A percentile compares a stretch with the other conserved stretches of the same genome.
Conservation (phyloP, 2,329 filamentous ascomycete species). For the Epichloe elymi region DNA sequence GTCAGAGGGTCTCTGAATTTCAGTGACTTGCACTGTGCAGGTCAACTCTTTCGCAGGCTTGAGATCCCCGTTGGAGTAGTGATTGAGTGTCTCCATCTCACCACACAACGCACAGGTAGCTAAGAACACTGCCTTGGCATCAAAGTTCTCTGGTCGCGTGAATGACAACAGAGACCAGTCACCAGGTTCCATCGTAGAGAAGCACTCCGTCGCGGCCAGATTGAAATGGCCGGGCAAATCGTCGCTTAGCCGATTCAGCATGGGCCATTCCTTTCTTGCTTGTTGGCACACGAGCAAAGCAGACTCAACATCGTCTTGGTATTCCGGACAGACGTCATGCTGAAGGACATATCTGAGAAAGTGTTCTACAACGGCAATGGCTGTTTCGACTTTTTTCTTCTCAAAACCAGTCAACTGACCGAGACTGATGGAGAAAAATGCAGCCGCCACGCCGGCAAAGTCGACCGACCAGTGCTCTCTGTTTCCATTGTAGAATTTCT, state of each 20-base stretch:
- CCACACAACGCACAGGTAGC: constrained; percentile 29
- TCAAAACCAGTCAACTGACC: constrained; percentile 44
- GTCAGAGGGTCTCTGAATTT: constrained; percentile 32
- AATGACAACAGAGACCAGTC: constrained; percentile 17
- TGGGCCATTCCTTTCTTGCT: constrained; percentile 54
- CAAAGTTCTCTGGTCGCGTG: constrained; percentile 24
- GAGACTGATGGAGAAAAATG: constrained; percentile 57
- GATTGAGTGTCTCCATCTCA: constrained; percentile 18
- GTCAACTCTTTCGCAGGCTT: constrained; percentile 33
- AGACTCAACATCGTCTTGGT: constrained; percentile 49
- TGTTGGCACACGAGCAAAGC: constrained; percentile 54
- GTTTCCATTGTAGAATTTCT: constrained; percentile 36
- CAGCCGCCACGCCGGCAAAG: constrained; percentile 63
- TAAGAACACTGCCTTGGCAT: constrained; percentile 29
- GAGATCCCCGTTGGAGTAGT: constrained; percentile 11
- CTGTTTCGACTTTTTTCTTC: constrained; percentile 36
- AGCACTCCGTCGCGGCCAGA: constrained; percentile 55
- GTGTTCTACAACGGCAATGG: constrained; percentile 60
- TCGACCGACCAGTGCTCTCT: constrained; percentile 61
- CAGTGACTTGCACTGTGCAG: constrained; percentile 47
- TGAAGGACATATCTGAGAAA: constrained; percentile 80
- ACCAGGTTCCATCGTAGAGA: constrained; percentile 28
- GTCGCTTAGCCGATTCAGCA: constrained; percentile 35
- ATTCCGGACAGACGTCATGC: constrained; percentile 79
- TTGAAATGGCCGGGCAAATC: constrained; percentile 70